Evolutionary conservation across 2,329 filamentous ascomycete species (phyloP), one percentile per base, ranked within the genome.

Genomic region (Fusarium continuum): DNA sequence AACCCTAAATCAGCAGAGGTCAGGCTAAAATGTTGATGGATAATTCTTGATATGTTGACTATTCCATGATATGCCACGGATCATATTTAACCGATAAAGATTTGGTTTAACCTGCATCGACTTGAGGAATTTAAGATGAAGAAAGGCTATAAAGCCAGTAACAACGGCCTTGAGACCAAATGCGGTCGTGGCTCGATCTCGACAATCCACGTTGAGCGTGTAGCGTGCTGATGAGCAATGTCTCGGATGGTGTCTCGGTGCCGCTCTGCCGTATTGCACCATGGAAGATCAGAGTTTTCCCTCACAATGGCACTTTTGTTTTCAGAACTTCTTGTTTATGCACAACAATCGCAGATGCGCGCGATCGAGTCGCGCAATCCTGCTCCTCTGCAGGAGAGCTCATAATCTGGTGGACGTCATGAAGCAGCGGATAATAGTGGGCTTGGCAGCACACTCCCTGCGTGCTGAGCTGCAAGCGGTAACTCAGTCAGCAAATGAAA

Each of bases 381-480:
- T 29, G 17, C 34, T 32, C 23, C 31, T 44, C 25, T 40, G 34
- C 32, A 22, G 25, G 39, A 56, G 14, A 41, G 34, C 46, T 56
- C 45, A 51, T 19, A 16, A 45, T 49, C 38, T 40, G 17, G 23
- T 39, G 50, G 32, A 28, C 61, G 61, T 64, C 61, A 64, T 62
- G 46, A 65, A 64, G 61, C 46, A 65, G 61, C 61, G 61, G 61
- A 26, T 64, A 64, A 64, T 16, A 62, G 61, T 64, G 61, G 61
- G 39, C 17, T 52, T 25, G 34, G 25, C 31, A 45, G 23, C 38
- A 64, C 51, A 50, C 32, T 46, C 29, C 17, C 34, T 36, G 28
- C 34, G 31, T 41, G 22, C 28, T 32, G 41, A 40, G 35, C 55
- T 65, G 61, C 57, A 65, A 65, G 31, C 61, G 51, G 61, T n/a